Conservation (phyloP, 1,284 basidiomycete genomes). For the Neolentinus lepideus region DNA sequence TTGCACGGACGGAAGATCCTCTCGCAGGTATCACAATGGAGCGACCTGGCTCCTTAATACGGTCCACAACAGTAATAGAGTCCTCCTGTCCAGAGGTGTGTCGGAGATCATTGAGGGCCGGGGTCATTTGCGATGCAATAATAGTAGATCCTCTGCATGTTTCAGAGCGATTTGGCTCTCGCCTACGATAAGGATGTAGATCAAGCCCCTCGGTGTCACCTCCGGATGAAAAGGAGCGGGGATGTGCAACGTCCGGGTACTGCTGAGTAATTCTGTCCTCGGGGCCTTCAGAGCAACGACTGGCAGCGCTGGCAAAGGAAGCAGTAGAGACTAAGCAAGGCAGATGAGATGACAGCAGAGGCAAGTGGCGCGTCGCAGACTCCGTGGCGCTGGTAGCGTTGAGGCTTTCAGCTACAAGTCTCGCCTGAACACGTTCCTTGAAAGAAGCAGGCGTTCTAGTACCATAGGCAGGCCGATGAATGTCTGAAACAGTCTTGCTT, state of each 20-base stretch:
- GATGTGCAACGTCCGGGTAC: too few species aligned
- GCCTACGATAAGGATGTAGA: too few species aligned
- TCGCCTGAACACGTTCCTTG: not conserved
- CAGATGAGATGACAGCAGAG: too few species aligned
- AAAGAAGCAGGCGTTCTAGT: not conserved
- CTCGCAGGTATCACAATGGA: not conserved
- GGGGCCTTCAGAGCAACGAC: too few species aligned
- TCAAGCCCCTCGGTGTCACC: too few species aligned
- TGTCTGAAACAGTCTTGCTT: not conserved
- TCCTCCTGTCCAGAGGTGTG: too few species aligned
- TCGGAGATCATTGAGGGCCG: not conserved
- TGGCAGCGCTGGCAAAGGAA: too few species aligned
- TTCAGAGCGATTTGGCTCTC: not conserved
- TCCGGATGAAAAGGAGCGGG: too few species aligned
- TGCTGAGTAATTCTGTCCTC: too few species aligned
- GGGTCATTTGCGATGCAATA: not conserved
- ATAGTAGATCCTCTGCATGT: not conserved
- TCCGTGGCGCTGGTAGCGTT: not conserved
- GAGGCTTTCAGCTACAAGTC: not conserved
- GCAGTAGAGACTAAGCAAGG: too few species aligned
- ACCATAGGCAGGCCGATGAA: not conserved
- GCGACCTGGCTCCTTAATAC: too few species aligned
- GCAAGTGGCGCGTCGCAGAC: not conserved
- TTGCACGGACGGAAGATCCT: not conserved
- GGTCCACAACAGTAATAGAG: too few species aligned